Evolutionary conservation across 306 rosid species (phyloP).

Genomic region (Fragaria vesca): DNA sequence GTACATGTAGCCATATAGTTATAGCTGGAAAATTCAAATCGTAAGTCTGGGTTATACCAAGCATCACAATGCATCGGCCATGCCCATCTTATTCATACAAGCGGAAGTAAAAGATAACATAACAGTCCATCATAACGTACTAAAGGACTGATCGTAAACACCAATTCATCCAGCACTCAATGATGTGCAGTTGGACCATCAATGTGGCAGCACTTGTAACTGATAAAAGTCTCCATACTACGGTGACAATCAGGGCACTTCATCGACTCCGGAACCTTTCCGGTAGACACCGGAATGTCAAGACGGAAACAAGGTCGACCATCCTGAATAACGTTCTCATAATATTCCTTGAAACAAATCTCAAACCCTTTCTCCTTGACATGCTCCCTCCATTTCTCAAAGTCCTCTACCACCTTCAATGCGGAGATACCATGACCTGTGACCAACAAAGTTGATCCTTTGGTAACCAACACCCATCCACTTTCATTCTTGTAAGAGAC

Average conservation of each 20-base stretch:
- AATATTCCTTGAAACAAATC: constrained; percentile 15
- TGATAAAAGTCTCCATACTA: constrained; percentile 48
- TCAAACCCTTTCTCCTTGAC: constrained; percentile 36
- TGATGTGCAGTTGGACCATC: constrained; percentile 14
- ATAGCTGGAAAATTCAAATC: not conserved
- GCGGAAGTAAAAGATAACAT: not conserved
- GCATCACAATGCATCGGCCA: not conserved
- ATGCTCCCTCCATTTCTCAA: constrained; percentile 40
- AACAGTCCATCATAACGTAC: not conserved
- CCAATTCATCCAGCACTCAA: not conserved
- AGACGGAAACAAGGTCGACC: constrained; percentile 28
- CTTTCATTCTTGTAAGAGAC: constrained; percentile 52
- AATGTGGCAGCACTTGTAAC: constrained; percentile 58
- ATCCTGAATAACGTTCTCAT: constrained; percentile 1
- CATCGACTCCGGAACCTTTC: constrained; percentile 40
- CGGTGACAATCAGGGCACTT: constrained; percentile 54
- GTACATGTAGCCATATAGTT: too few species aligned
- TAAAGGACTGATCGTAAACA: not conserved
- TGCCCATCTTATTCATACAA: not conserved
- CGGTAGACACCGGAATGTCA: constrained; percentile 32
- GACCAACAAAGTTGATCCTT: constrained; percentile 29
- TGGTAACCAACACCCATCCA: constrained; percentile 51
- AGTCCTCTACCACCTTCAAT: constrained; percentile 33
- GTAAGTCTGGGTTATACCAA: not conserved
- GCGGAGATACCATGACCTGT: constrained; percentile 40